A percentile compares a stretch with the other conserved stretches of the same genome.
Conservation (phyloP, 2,329 filamentous ascomycete genomes). For the Alternaria ventricosa region DNA sequence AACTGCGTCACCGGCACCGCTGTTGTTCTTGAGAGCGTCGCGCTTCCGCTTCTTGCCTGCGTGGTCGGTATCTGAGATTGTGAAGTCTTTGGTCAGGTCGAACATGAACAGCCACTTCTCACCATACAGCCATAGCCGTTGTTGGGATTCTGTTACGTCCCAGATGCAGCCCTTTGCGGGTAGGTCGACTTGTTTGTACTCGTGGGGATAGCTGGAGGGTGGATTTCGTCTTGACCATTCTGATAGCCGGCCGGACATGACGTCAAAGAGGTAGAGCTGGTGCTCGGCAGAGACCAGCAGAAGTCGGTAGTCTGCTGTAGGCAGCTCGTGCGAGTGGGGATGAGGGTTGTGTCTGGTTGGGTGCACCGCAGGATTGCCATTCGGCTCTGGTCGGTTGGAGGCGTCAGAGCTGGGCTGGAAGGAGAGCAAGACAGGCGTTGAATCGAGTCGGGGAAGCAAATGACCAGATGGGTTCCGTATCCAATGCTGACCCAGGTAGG, state of each 20-base stretch:
- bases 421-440: slow-evolving; percentile 54
- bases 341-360: slow-evolving; percentile 59
- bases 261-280: slow-evolving; percentile 79
- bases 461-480: slow-evolving; percentile 71
- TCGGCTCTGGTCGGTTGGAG: slow-evolving; percentile 39
- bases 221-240: slow-evolving; percentile 88
- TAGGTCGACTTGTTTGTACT: slow-evolving; percentile 78
- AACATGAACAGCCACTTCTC: slow-evolving; percentile 90
- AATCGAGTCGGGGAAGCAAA: slow-evolving; percentile 54
- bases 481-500: slow-evolving; percentile 73
- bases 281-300: slow-evolving; percentile 69
- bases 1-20: slow-evolving; percentile 64
- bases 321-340: slow-evolving; percentile 62
- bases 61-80: slow-evolving; percentile 24
- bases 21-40: slow-evolving; percentile 45
- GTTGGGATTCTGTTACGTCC: slow-evolving; percentile 65
- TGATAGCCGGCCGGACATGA: slow-evolving; percentile 76
- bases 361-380: slow-evolving; percentile 58
- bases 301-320: slow-evolving; percentile 61
- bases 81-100: slow-evolving; percentile 76
- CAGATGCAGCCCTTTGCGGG: slow-evolving; percentile 84
- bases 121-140: slow-evolving; percentile 85
- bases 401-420: slow-evolving; percentile 50
- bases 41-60: slow-evolving; percentile 41
- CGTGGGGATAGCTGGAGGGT: slow-evolving; percentile 72